Evolutionary conservation across 1,284 basidiomycete species (phyloP).

Genomic region (Ustilago tritici): DNA sequence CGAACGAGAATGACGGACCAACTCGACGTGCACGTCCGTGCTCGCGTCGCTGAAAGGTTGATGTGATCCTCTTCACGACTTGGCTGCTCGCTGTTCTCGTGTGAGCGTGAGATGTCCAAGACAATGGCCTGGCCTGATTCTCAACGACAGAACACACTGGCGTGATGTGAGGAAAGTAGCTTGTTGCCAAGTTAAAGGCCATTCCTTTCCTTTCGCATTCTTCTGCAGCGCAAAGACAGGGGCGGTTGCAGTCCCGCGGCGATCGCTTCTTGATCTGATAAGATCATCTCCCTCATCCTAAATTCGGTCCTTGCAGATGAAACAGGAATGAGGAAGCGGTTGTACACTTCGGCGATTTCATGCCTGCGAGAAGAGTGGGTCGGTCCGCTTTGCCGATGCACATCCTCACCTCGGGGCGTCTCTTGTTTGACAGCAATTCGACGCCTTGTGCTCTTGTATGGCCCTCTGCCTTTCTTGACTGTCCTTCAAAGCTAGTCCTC

Average conservation of each 20-base stretch:
- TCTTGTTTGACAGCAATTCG: neutral
- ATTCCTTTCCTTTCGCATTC: no score
- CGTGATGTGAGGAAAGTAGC: neutral
- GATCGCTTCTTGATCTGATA: constrained; percentile 21
- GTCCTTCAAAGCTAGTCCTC: neutral
- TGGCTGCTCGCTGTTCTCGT: neutral
- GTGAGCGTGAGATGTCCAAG: neutral
- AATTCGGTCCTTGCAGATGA: neutral
- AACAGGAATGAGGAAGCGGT: neutral
- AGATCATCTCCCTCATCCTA: constrained; percentile 4
- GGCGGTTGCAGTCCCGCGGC: neutral
- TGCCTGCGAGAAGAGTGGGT: neutral
- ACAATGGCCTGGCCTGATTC: neutral
- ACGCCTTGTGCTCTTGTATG: no score
- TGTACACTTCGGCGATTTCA: constrained; percentile 11
- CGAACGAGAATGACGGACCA: no score
- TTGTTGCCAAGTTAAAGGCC: neutral
- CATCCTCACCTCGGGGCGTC: neutral
- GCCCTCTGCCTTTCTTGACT: neutral
- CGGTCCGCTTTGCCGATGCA: constrained; percentile 11
- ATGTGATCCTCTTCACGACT: neutral
- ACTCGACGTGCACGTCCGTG: neutral
- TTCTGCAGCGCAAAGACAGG: neutral
- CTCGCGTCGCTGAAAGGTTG: neutral
- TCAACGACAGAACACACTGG: neutral